Base-by-base conservation (phyloP, 2,329 filamentous ascomycete genomes). In the Beauveria australis region DNA sequence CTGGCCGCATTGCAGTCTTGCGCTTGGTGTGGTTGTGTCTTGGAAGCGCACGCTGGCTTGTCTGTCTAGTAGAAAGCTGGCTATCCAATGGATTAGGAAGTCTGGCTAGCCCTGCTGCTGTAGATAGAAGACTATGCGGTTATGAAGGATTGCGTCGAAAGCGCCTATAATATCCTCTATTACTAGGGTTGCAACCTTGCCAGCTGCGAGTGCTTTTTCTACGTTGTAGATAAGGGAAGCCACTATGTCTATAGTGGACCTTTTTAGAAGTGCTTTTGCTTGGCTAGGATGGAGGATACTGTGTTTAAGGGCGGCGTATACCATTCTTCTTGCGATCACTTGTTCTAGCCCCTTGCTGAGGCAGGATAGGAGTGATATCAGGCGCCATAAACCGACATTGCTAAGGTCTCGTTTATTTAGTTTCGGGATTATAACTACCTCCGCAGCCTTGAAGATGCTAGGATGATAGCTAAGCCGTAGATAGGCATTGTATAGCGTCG, bases 271-370 rank as follows among this genome's bases (percentile, higher is more conserved):
- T 4, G 67, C 66, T 9, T 64, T 61, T 10, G 62, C 64, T 26
- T 67, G 59, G 30, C 67, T 54, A 9, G 53, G 63, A 43, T 66
- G 59, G 3, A 70, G 59, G 41, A 68, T 62, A 4, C 60, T 49
- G 30, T 67, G 53, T 24, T 65, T 46, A n/a, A 68, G 64, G 8
- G 59, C 58, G 40, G 58, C 64, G 44, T 44, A 67, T 9, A 63
- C 64, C 10, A 69, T 58, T 40, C 64, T 58, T 52, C 61, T 62
- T 47, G 65, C 65, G 12, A 70, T 61, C 5, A 71, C 52, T 18
- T 65, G 60, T 59, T 71, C 66, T 9, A 70, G 64, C 1, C 68
- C 63, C 59, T 71, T 71, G n/a, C 67, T 63, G 2, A 71, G 63
- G 37, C 52, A 67, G 4, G 63, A 67, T 6, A 69, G 65, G 16